Base-by-base conservation (phyloP, 441 rosid genomes). In the Rhodomyrtus psidioides region DNA sequence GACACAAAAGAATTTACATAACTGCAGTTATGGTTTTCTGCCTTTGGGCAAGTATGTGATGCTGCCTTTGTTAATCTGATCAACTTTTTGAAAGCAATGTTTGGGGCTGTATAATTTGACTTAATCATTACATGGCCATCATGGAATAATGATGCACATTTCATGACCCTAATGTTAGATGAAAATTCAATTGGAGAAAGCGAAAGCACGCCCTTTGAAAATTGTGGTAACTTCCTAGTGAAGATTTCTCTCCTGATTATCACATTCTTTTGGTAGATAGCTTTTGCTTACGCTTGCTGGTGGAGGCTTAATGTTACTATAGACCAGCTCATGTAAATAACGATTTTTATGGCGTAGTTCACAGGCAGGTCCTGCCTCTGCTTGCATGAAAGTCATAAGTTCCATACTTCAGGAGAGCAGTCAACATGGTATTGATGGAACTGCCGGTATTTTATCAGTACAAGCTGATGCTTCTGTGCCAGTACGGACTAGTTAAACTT, bases 291-390 rank as follows among this genome's bases (percentile, higher is more conserved):
- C 7, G 49, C 42, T 82, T 53, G 70, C 46, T 9, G n/a, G 51
- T 10, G 51, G 79, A 70, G 26, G 26, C n/a, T 39, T 70, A 21
- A 21, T 70, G 23, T 70, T 70, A 39, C 13, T 39, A 39, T 70
- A 23, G 56, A 44, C 79, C 55, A 76, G 53, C 81, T 62, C 83
- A 28, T 42, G 74, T 88, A 92, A 84, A 23, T 42, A 87, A 49
- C 76, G 55, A 23, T 83, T 83, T 84, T 88, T 84, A 70, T 53
- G n/a, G 6, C 70, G 85, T 89, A 96, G 99, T 88, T 94, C 98
- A 83, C 95, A 94, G 88, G 96, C 92, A 84, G 99, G 98, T 85
- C 98, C 97, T 88, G 98, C 99, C 85, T 95, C 95, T 86, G 97
- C 98, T 39, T 93, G 98, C 88, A 86, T 89, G 92, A 93, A 94